These are phyloP conservation scores for Naumovozyma baii DNA, from an alignment of 805 yeast species.

Conservation along the genomic window DNA sequence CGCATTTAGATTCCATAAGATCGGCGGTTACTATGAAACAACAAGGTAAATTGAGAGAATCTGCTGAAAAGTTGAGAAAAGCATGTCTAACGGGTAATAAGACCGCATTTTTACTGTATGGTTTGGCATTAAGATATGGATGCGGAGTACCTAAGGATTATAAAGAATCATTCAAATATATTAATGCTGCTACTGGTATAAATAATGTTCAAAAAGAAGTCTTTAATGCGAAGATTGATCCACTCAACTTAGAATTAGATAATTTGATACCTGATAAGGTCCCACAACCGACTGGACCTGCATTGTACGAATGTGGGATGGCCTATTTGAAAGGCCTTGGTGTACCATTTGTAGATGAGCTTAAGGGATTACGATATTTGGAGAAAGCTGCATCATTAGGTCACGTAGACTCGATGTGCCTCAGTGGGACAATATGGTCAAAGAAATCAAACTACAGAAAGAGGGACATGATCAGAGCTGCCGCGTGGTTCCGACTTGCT, in stretches of 20 bases:
- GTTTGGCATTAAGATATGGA: constrained; percentile 56
- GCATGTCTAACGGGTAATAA: constrained; percentile 54
- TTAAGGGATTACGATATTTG: constrained; percentile 46
- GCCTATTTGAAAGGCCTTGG: constrained; percentile 52
- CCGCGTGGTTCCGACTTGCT: constrained; percentile 60
- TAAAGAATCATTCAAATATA: constrained; percentile 47
- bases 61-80: constrained; percentile 55
- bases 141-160: constrained; percentile 56
- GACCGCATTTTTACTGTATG: constrained; percentile 62
- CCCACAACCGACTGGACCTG: constrained; percentile 38
- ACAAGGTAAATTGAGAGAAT: constrained; percentile 54
- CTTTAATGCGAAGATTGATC: constrained; percentile 24
- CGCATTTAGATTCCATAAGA: not conserved
- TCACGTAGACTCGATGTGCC: constrained; percentile 55
- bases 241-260: constrained; percentile 26
- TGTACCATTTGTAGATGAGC: constrained; percentile 36
- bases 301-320: constrained; percentile 55
- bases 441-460: constrained; percentile 45
- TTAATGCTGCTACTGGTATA: constrained; percentile 40
- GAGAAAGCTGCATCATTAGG: constrained; percentile 63
- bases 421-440: constrained; percentile 61
- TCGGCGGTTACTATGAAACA: constrained; percentile 42
- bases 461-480: constrained; percentile 52
- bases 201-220: constrained; percentile 20
- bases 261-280: constrained; percentile 28